Evolutionary conservation across 1,284 basidiomycete species (phyloP), one percentile per base, ranked within the genome.

Genomic region (Trichosporon coremiiforme): DNA sequence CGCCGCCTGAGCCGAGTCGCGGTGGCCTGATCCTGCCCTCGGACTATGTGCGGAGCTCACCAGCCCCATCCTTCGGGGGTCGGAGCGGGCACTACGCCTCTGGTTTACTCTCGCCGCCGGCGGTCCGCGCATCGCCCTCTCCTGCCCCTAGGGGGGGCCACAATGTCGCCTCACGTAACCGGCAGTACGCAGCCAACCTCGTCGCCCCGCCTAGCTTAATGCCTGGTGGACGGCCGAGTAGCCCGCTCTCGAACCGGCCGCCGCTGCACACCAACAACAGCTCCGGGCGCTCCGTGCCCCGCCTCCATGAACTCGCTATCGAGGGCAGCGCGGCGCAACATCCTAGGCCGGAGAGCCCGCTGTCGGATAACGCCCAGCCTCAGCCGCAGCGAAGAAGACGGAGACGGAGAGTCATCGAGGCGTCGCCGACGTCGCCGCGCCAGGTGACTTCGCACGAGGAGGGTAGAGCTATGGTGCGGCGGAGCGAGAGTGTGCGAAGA

Each of bases 401-500:
- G 9, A 55, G 65, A 1, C 65, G 69, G 1, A n/a, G n/a, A n/a
- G n/a, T n/a, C n/a, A 63, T 70, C 17, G 72, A 4, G 65, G 65
- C 53, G 50, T 60, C 17, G 62, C 38, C 53, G 9, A 20, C 36
- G 0, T 31, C 65, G 0, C 66, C 68, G 15, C n/a, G n/a, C n/a
- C 75, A 78, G 0, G 79, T 81, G 0, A 69, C 71, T 20, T 75
- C 76, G 0, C 72, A 76, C 41, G 80, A 82, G 60, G 80, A 82
- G 67, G 80, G 80, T 2, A 68, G 75, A 29, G 79, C 79, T n/a
- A 77, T 53, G 80, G 79, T 82, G 22, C 75, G 79, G 8, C 76
- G 81, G 60, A 75, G 79, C 17, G 80, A 79, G 5, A 80, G 79
- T 70, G 80, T 82, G 79, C 74, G 81, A 9, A 69, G 81, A 15